phyloP scores from a whole-genome alignment of 306 rosid genomes.

The Gastrolobium bilobum region DNA sequence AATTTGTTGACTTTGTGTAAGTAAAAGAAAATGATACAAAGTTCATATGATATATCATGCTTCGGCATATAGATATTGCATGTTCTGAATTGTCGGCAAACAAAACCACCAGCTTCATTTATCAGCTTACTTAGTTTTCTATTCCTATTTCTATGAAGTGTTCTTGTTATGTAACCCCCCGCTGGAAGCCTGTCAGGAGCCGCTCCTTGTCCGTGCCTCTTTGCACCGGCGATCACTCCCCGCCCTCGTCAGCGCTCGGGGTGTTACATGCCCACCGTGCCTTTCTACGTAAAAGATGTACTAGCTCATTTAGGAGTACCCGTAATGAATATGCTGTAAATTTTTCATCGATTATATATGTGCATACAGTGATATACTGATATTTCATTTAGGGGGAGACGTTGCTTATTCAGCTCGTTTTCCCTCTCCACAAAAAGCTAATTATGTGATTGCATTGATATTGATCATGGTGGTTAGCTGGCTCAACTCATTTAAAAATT shows the following conservation, averaged over 20 bases:
- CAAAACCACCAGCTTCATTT: neutral
- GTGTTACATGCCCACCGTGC: no score
- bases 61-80: conserved; percentile 12
- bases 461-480: neutral
- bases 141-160: conserved; percentile 12
- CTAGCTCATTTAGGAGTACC: conserved; percentile 25
- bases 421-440: neutral
- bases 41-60: neutral
- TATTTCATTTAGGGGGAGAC: neutral
- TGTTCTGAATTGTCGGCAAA: neutral
- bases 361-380: neutral
- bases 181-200: no score
- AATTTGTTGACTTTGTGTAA: conserved; percentile 25
- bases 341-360: neutral
- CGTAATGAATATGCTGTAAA: neutral
- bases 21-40: neutral
- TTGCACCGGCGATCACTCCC: no score
- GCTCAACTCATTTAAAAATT: neutral
- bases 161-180: conserved; percentile 26
- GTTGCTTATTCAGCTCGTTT: neutral
- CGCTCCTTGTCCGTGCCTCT: no score
- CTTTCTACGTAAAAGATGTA: neutral
- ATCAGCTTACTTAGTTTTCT: conserved; percentile 24
- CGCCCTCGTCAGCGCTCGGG: no score
- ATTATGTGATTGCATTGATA: neutral